Base-by-base conservation (phyloP, 176 grass and related monocot genomes). In the Urochloa ruziziensis region DNA sequence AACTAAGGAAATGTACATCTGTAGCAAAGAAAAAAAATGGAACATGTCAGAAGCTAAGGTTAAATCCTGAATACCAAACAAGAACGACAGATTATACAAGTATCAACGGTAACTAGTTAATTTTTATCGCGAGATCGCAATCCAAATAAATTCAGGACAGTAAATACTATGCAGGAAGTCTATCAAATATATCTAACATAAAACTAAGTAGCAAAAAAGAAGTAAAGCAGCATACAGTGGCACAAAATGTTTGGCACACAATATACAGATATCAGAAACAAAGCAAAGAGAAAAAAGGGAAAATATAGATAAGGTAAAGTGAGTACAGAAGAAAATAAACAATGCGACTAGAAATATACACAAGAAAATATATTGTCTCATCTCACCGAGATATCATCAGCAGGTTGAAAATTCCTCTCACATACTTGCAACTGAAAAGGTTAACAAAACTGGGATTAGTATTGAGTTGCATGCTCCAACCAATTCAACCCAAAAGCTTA, bases 331-430 rank as follows among this genome's bases (percentile, higher is more conserved):
- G 25, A 71, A 32, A 46, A 24, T 62, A 57, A 48, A 30, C 18
- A 63, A 57, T 37, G 42, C 15, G 5, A 58, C 25, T 74, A 47
- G 42, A 79, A 70, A 79, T 12, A 43, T 17, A 39, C 30, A 64
- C 2, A 49, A 59, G 58, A 70, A 67, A 65, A 76, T 44, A 27
- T 30, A n/a, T n/a, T n/a, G 52, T 59, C 21, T 24, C 48, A 85
- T 80, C 82, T 73, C 88, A 99, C 96, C 4, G 80, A 96, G 69
- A 85, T 86, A 88, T 96, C 96, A 79, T 94, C 96, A 68, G 80
- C 93, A 87, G 96, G 96, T 32, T 96, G 85, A 81, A 91, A 99
- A 75, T 96, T 99, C 80, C 93, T 99, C 85, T 99, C 83, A 73
- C 89, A 95, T 54, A 99, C 89, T 96, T 96, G 96, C 17, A 99